Evolutionary conservation across 2,329 filamentous ascomycete genomes (phyloP).

Genomic region (Sclerotinia minor): DNA sequence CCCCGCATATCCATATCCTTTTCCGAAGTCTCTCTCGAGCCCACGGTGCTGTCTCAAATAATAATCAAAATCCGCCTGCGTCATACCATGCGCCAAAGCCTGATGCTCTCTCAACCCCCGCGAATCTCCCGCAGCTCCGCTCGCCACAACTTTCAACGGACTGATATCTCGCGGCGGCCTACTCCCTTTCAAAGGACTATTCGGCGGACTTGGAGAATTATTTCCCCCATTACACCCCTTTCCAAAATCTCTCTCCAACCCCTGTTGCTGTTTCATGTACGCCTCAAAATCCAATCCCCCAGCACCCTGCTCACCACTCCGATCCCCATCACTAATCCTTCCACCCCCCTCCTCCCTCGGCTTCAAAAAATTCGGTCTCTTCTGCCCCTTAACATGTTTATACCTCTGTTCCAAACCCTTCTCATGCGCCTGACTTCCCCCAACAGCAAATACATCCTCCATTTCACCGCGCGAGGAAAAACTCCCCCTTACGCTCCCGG

Average conservation of each 20-base stretch:
- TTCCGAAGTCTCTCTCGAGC: background rate
- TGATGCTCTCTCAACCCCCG: background rate
- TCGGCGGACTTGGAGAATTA: background rate
- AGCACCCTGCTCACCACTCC: background rate
- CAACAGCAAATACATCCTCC: background rate
- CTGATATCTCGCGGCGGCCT: background rate
- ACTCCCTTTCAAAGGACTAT: background rate
- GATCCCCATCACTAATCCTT: background rate
- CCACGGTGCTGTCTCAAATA: slow-evolving; percentile 4
- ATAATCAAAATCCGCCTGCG: background rate
- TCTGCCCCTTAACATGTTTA: slow-evolving; percentile 2
- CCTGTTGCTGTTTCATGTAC: slow-evolving; percentile 10
- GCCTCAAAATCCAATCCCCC: background rate
- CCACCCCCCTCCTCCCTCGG: background rate
- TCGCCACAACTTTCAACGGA: background rate
- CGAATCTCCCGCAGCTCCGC: background rate
- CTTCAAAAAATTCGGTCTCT: slow-evolving; percentile 11
- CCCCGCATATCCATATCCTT: background rate
- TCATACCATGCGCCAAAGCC: background rate
- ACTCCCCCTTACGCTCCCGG: slow-evolving; percentile 15
- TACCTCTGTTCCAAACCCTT: slow-evolving; percentile 3
- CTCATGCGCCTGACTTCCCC: background rate
- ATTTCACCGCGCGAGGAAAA: background rate
- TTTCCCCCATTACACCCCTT: background rate
- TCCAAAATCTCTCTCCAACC: slow-evolving; percentile 19